Evolutionary conservation across 2,329 filamentous ascomycete genomes (phyloP).

Genomic region (Botrytis paeoniae): DNA sequence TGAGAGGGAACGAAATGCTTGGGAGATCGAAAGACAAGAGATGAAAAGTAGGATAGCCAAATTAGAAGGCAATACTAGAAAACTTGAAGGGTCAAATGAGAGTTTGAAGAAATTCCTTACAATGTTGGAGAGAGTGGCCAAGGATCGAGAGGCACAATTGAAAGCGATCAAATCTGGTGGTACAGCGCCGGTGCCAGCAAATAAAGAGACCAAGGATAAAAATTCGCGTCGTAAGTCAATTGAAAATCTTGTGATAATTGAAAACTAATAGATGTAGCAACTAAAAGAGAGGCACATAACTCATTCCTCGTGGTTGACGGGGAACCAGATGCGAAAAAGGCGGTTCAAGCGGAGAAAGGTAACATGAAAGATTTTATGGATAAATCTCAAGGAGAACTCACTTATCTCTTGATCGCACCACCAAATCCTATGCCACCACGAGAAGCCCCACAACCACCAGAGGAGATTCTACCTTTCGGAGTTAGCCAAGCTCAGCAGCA

Average conservation of each 20-base stretch:
- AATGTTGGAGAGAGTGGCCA: slow-evolving; percentile 84
- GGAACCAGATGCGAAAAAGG: slow-evolving; percentile 42
- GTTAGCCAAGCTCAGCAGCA: slow-evolving; percentile 42
- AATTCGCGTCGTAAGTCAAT: slow-evolving; percentile 53
- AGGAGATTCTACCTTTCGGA: slow-evolving; percentile 52
- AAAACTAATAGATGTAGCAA: not conserved
- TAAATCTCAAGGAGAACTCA: slow-evolving; percentile 63
- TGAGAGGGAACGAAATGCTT: slow-evolving; percentile 94
- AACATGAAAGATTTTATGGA: slow-evolving; percentile 61
- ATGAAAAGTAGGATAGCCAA: slow-evolving; percentile 98
- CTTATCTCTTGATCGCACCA: slow-evolving; percentile 65
- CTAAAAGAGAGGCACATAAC: slow-evolving; percentile 31
- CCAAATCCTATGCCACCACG: slow-evolving; percentile 64
- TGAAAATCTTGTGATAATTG: slow-evolving; percentile 1
- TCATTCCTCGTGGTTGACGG: slow-evolving; percentile 46
- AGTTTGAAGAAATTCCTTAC: slow-evolving; percentile 86
- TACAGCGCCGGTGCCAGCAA: slow-evolving; percentile 39
- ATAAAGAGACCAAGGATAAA: slow-evolving; percentile 52
- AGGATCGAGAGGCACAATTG: slow-evolving; percentile 74
- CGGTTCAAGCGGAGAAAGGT: slow-evolving; percentile 44
- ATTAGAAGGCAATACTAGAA: slow-evolving; percentile 83
- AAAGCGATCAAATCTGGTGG: slow-evolving; percentile 48
- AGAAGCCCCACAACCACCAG: slow-evolving; percentile 58
- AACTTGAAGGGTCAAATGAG: slow-evolving; percentile 84
- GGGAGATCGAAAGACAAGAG: slow-evolving; percentile 98